Conservation (phyloP, 1,284 basidiomycete species). For the Cerrena zonata region DNA sequence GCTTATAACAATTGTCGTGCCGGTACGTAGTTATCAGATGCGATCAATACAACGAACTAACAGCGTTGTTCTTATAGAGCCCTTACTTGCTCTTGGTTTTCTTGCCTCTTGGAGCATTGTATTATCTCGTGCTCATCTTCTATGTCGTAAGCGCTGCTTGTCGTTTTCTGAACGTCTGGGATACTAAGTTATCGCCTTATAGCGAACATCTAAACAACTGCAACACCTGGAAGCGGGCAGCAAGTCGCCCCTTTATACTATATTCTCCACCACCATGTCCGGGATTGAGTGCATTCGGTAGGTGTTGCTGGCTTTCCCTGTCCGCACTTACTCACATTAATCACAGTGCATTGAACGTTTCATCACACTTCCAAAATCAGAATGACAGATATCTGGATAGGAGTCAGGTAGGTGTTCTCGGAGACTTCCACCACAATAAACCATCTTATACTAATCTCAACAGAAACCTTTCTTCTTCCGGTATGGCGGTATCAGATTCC, state of each 20-base stretch:
- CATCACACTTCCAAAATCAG: not conserved
- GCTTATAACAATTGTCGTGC: not conserved
- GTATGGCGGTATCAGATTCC: not conserved
- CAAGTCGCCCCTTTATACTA: not conserved
- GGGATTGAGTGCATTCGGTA: not conserved
- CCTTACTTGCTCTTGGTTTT: not conserved
- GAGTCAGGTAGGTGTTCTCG: not conserved
- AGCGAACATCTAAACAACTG: not conserved
- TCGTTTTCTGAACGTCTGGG: not conserved
- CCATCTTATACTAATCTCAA: too few relatives aligned
- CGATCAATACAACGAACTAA: too few relatives aligned
- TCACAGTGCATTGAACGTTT: not conserved
- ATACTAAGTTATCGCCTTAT: not conserved
- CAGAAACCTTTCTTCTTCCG: not conserved
- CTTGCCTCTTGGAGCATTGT: not conserved
- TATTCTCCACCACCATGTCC: not conserved
- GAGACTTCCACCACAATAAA: too few relatives aligned
- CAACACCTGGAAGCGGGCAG: not conserved
- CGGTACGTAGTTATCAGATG: too few relatives aligned
- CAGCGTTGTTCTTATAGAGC: too few relatives aligned
- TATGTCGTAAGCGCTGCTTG: not conserved
- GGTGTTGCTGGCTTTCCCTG: too few relatives aligned
- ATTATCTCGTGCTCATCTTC: not conserved
- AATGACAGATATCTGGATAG: not conserved
- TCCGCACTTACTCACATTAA: not conserved